These are phyloP conservation scores for Coprinopsis strossmayeri DNA, from an alignment of 768 basidiomycete genomes.

Conservation along the genomic window DNA sequence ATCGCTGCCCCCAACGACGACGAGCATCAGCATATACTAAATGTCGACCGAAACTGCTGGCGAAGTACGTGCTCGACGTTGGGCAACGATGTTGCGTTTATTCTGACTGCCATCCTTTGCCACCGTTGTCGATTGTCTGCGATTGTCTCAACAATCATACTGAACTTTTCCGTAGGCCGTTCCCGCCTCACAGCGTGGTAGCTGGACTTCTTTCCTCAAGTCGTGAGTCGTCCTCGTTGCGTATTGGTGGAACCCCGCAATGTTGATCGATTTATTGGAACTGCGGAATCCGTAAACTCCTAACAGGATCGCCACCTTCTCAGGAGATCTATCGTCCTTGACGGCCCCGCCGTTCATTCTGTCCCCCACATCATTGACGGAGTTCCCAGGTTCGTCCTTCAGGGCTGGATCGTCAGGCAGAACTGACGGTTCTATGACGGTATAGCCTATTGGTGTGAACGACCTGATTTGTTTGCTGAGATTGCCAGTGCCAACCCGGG, in stretches of 20 bases:
- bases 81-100: not conserved
- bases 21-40: not conserved
- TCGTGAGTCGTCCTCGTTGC: conserved; percentile 43
- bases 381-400: conserved; percentile 76
- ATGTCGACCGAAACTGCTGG: conserved; percentile 19
- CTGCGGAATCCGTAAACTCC: conserved; percentile 5
- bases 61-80: conserved; percentile 16
- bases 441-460: conserved; percentile 95
- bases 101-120: not conserved
- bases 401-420: no score
- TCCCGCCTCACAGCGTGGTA: conserved; percentile 74
- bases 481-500: conserved; percentile 73
- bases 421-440: conserved; percentile 2
- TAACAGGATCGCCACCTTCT: conserved; percentile 72
- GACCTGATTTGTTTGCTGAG: conserved; percentile 80
- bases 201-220: conserved; percentile 90
- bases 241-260: not conserved
- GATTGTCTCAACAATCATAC: not conserved
- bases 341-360: conserved; percentile 91
- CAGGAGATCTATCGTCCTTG: conserved; percentile 80
- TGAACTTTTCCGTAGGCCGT: conserved; percentile 65
- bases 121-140: not conserved
- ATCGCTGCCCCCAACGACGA: not conserved
- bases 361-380: conserved; percentile 84
- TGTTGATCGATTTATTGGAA: not conserved